Conservation (phyloP, 768 basidiomycete genomes). For the Tulasnella sp. region DNA sequence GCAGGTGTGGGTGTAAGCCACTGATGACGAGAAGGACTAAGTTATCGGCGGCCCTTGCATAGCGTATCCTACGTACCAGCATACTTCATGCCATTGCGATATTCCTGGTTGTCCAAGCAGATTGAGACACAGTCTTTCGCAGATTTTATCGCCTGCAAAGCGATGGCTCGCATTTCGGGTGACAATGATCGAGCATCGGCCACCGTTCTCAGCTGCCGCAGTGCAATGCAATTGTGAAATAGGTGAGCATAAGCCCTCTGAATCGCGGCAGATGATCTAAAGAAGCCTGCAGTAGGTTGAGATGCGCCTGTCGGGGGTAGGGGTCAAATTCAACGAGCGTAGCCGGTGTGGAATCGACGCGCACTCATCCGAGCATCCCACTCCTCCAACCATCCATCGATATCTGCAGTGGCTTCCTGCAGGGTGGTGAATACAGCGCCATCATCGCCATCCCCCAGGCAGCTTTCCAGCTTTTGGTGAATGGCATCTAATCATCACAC, state of each 20-base stretch:
- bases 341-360: not conserved
- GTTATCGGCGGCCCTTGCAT: not conserved
- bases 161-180: conserved; percentile 30
- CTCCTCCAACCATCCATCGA: conserved; percentile 30
- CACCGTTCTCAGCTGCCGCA: conserved; percentile 27
- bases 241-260: conserved; percentile 30
- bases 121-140: conserved; percentile 30
- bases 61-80: conserved; percentile 19
- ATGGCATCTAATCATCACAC: conserved; percentile 23
- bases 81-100: conserved; percentile 30
- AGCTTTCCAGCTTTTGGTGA: conserved; percentile 27
- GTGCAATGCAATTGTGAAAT: conserved; percentile 29
- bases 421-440: conserved; percentile 23
- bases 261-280: conserved; percentile 31
- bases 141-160: conserved; percentile 28
- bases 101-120: conserved; percentile 29
- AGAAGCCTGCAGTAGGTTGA: conserved; percentile 28
- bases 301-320: conserved; percentile 17
- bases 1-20: conserved; percentile 32
- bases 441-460: conserved; percentile 24
- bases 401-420: conserved; percentile 27
- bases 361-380: conserved; percentile 31
- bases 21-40: conserved; percentile 2
- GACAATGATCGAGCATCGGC: conserved; percentile 28
- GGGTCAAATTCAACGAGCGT: not conserved